Evolutionary conservation across 176 grass and related monocot species (phyloP).

Genomic region (Bolboschoenus planiculmis): DNA sequence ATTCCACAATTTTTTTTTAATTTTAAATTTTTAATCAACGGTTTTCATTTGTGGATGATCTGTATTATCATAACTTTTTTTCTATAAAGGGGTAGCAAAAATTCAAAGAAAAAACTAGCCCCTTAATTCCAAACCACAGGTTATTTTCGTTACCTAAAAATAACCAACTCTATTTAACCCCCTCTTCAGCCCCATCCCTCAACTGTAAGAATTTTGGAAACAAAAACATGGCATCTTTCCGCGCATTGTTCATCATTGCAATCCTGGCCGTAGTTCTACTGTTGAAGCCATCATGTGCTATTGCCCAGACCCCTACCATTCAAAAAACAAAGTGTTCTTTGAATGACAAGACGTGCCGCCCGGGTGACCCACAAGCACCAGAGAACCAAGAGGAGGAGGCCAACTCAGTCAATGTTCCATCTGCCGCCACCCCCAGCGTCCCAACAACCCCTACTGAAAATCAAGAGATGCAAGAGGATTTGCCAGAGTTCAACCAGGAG

Average conservation of each 20-base stretch:
- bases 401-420: background rate
- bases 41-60: background rate
- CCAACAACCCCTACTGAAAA: background rate
- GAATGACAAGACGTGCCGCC: conserved; percentile 13
- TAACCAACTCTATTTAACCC: background rate
- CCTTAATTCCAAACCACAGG: background rate
- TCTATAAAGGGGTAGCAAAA: background rate
- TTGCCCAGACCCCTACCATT: background rate
- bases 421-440: background rate
- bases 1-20: background rate
- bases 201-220: background rate
- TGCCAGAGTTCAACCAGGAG: background rate
- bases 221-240: conserved; percentile 1
- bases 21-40: background rate
- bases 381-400: conserved; percentile 19
- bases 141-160: background rate
- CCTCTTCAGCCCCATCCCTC: background rate
- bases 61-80: background rate
- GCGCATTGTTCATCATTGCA: background rate
- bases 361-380: background rate
- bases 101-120: background rate
- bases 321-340: background rate
- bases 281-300: background rate
- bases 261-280: background rate
- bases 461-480: background rate